Evolutionary conservation across 805 yeast species (phyloP), one percentile per base, ranked within the genome.

Genomic region (Barnettozyma pratensis): DNA sequence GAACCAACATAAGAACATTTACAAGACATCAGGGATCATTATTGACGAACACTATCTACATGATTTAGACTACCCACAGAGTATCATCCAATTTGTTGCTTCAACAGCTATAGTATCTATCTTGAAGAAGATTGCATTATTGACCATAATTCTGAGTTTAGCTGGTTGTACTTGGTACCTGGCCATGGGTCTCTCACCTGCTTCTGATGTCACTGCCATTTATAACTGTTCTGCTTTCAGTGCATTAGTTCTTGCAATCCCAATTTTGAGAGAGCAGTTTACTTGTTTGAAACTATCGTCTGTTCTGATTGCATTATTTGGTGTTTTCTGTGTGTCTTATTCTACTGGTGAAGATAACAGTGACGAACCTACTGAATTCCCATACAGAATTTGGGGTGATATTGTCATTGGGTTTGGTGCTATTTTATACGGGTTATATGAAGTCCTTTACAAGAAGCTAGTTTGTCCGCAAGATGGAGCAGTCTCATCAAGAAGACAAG

Each of bases 141-240:
- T 85, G 31, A 74, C 85, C 4, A 31, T 77, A 7, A 76, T 88
- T 6, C 70, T 88, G 51, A 86, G 86, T 19, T 51, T 80, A 2
- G 96, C 96, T 0, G 96, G 95, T 1, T 71, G 78, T 19, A 79
- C 96, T 2, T 88, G 96, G 96, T 89, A 87, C 62, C 76, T 86
- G 14, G 85, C 96, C 9, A 87, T 89, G 81, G 74, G 81, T 31
- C 67, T 86, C 60, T 82, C 96, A 0, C 85, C 90, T 30, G 88
- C 95, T 0, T 75, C 88, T 4, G 96, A 89, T 59, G 85, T 89
- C 36, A 89, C 96, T 3, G 96, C 96, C 4, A 88, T 88, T 51
- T 89, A 88, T 68, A 88, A 89, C 68, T 87, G 94, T 62, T 83
- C 92, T 12, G 95, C 96, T 0, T 89, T 89, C 63, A 84, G 91